Evolutionary conservation across 2,329 filamentous ascomycete genomes (phyloP).

Genomic region (Colletotrichum gigasporum): DNA sequence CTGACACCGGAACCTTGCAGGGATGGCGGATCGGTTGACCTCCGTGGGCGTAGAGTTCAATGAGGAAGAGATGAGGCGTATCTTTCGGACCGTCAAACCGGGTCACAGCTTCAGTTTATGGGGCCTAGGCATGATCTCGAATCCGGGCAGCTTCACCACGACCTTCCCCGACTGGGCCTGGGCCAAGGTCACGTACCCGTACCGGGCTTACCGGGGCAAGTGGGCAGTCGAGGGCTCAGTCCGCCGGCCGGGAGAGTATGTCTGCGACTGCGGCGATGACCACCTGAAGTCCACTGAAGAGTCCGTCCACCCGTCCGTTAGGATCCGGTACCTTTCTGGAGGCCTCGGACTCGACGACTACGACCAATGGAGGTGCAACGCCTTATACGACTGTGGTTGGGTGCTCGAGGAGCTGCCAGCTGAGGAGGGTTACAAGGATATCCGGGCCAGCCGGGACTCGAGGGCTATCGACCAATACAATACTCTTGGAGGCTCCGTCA

Average conservation of each 20-base stretch:
- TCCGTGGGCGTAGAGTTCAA: conserved; percentile 37
- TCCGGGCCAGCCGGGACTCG: neutral
- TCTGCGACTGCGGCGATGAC: conserved; percentile 20
- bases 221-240: conserved; percentile 13
- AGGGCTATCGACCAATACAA: conserved; percentile 18
- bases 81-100: conserved; percentile 31
- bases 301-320: conserved; percentile 42
- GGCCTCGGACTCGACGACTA: conserved; percentile 41
- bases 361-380: conserved; percentile 35
- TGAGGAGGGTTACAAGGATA: neutral
- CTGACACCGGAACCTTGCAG: neutral
- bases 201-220: neutral
- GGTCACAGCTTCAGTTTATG: conserved; percentile 25
- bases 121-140: conserved; percentile 34
- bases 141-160: conserved; percentile 19
- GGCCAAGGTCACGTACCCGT: neutral
- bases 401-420: conserved; percentile 15
- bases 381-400: conserved; percentile 29
- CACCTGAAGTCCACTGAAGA: conserved; percentile 34
- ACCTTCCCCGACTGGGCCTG: conserved; percentile 15
- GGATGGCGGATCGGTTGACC: conserved; percentile 38
- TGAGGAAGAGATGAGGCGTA: conserved; percentile 32
- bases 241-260: conserved; percentile 38
- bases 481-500: conserved; percentile 10
- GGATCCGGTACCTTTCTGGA: conserved; percentile 41